Conservation (phyloP, 805 yeast genomes). For the Debaryomyces prosopidis region DNA sequence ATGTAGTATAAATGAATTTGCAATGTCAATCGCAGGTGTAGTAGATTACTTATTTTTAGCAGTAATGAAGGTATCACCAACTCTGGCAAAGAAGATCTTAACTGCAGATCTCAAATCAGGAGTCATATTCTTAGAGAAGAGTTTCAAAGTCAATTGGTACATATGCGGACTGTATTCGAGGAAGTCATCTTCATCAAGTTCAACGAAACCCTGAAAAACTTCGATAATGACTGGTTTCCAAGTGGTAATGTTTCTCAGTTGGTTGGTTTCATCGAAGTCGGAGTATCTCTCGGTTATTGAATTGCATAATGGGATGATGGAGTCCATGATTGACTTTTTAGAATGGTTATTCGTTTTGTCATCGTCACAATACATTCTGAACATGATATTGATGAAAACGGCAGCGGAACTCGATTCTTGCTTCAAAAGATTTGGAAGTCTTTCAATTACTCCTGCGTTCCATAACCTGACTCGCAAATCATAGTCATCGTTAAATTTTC, state of each 20-base stretch:
- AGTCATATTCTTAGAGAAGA: constrained; percentile 62
- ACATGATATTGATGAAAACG: constrained; percentile 77
- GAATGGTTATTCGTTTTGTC: constrained; percentile 48
- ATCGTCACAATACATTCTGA: constrained; percentile 73
- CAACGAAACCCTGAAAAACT: constrained; percentile 78
- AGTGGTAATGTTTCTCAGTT: constrained; percentile 73
- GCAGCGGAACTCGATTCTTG: constrained; percentile 93
- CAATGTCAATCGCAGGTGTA: too few species aligned
- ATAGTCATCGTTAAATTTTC: constrained; percentile 84
- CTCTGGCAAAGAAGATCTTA: constrained; percentile 55
- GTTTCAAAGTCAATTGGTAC: constrained; percentile 57
- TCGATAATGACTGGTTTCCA: constrained; percentile 94
- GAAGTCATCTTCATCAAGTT: constrained; percentile 75
- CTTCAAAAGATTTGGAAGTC: constrained; percentile 84
- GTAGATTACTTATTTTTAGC: too few species aligned
- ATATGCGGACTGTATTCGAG: constrained; percentile 54
- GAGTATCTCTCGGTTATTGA: constrained; percentile 70
- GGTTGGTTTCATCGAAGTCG: constrained; percentile 73
- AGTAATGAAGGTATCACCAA: constrained; percentile 40
- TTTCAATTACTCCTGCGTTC: constrained; percentile 89
- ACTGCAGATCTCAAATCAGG: constrained; percentile 63
- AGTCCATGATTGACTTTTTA: constrained; percentile 52
- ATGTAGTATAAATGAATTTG: too few species aligned
- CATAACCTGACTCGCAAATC: constrained; percentile 85
- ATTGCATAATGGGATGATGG: constrained; percentile 65